phyloP scores from a whole-genome alignment of 2,329 filamentous ascomycete genomes.

The Aspergillus candidus region DNA sequence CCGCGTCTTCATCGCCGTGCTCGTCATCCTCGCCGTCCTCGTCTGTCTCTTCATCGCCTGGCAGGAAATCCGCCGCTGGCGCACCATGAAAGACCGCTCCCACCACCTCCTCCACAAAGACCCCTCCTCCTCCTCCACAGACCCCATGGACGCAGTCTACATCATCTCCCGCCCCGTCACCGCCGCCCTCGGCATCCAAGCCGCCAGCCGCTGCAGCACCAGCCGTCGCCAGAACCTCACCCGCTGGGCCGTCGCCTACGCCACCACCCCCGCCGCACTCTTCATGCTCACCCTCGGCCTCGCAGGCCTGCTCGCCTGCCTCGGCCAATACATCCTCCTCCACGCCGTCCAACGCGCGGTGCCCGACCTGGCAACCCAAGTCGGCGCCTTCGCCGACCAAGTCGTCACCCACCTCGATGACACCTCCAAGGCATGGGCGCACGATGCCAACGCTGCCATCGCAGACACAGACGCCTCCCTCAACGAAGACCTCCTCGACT shows the following conservation, averaged over 20 bases:
- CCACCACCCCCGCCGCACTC: constrained; percentile 77
- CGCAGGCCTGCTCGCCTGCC: constrained; percentile 73
- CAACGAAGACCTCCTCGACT: constrained; percentile 78
- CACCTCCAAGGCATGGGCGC: constrained; percentile 70
- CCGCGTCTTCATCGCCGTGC: constrained; percentile 68
- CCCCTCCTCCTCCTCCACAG: constrained; percentile 45
- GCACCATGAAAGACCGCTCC: constrained; percentile 63
- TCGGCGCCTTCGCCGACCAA: constrained; percentile 71
- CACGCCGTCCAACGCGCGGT: constrained; percentile 66
- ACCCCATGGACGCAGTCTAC: constrained; percentile 83
- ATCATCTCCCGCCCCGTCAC: constrained; percentile 77
- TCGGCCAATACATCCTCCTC: constrained; percentile 77
- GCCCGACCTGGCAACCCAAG: constrained; percentile 66
- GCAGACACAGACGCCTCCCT: constrained; percentile 60
- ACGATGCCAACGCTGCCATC: constrained; percentile 68
- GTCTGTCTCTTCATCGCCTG: constrained; percentile 74
- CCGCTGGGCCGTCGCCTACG: constrained; percentile 80
- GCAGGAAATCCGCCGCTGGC: constrained; percentile 72
- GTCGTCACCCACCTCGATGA: constrained; percentile 67
- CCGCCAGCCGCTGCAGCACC: constrained; percentile 58
- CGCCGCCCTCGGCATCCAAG: constrained; percentile 62
- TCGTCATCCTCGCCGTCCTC: constrained; percentile 64
- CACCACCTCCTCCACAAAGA: constrained; percentile 57
- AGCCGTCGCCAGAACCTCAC: constrained; percentile 63
- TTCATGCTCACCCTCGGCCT: constrained; percentile 78